phyloP scores from a whole-genome alignment of 805 yeast species.

The Pichia sporocuriosa region DNA sequence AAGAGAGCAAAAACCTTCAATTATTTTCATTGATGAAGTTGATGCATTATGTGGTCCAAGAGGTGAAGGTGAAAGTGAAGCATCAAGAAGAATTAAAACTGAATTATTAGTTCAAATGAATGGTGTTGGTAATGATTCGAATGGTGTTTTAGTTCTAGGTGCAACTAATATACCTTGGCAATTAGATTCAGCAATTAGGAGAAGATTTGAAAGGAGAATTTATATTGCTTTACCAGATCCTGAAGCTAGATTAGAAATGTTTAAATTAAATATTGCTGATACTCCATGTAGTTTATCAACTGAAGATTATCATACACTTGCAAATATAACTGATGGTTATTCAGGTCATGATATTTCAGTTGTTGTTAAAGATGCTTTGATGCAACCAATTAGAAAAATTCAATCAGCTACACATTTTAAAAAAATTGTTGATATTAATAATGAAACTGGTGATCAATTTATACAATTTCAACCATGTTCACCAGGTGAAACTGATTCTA shows the following conservation, averaged over 20 bases:
- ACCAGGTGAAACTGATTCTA: conserved; percentile 87
- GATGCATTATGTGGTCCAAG: conserved; percentile 97
- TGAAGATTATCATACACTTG: conserved; percentile 71
- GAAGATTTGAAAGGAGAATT: conserved; percentile 93
- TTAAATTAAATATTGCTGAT: conserved; percentile 84
- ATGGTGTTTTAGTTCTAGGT: conserved; percentile 89
- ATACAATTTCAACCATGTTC: conserved; percentile 82
- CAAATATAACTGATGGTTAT: conserved; percentile 93
- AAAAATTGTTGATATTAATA: conserved; percentile 40
- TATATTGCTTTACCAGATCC: conserved; percentile 92
- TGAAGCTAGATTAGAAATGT: conserved; percentile 91
- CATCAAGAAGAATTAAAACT: conserved; percentile 91
- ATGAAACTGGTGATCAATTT: conserved; percentile 27
- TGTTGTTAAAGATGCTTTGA: conserved; percentile 92
- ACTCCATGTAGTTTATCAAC: conserved; percentile 75
- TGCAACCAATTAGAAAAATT: conserved; percentile 95
- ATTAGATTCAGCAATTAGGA: conserved; percentile 91
- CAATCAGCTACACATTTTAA: conserved; percentile 96
- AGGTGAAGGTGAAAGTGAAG: conserved; percentile 97
- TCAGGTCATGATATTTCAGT: conserved; percentile 97
- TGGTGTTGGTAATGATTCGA: conserved; percentile 94
- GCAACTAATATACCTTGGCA: conserved; percentile 99
- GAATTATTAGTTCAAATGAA: conserved; percentile 97
- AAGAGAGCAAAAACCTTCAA: conserved; percentile 90
- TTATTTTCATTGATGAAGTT: conserved; percentile 95